Percentiles rank a stretch among this genome's conserved stretches.
Conservation (phyloP, 2,329 filamentous ascomycete genomes). For the Intubia oerlemansii region DNA sequence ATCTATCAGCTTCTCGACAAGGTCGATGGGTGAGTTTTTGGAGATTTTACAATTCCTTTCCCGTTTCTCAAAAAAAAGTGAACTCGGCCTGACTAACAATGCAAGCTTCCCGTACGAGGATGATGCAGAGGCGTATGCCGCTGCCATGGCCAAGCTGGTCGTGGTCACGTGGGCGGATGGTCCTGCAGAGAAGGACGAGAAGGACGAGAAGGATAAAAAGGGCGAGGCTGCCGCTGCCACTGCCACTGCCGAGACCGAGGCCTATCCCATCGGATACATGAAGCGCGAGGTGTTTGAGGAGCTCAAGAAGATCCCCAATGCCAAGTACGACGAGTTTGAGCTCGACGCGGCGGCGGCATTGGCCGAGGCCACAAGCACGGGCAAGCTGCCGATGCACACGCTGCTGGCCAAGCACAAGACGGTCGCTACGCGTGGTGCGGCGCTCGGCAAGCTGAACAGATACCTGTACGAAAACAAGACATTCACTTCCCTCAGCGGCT, state of each 20-base stretch:
- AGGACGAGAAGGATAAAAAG: too few relatives aligned
- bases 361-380: slow-evolving; percentile 14
- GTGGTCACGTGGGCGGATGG: slow-evolving; percentile 41
- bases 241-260: too few relatives aligned
- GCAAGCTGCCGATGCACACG: slow-evolving; percentile 42
- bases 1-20: slow-evolving; percentile 10
- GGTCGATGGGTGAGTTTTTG: slow-evolving; percentile 11
- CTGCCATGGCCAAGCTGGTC: slow-evolving; percentile 39
- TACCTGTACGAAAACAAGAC: slow-evolving; percentile 49
- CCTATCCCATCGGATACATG: slow-evolving; percentile 38
- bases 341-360: slow-evolving; percentile 24
- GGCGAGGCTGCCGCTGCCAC: too few relatives aligned
- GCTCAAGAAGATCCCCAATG: slow-evolving; percentile 28
- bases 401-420: slow-evolving; percentile 33
- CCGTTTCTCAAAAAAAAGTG: too few relatives aligned
- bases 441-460: slow-evolving; percentile 31
- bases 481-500: slow-evolving; percentile 70
- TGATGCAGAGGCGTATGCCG: slow-evolving; percentile 31
- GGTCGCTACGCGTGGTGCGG: slow-evolving; percentile 38
- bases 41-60: too few relatives aligned
- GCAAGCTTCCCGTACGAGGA: slow-evolving; percentile 58
- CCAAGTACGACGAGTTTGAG: slow-evolving; percentile 31
- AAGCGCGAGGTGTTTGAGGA: slow-evolving; percentile 26
- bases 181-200: too few relatives aligned
- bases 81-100: too few relatives aligned